phyloP scores from a whole-genome alignment of 768 basidiomycete genomes.

The Pleurotus tuoliensis region DNA sequence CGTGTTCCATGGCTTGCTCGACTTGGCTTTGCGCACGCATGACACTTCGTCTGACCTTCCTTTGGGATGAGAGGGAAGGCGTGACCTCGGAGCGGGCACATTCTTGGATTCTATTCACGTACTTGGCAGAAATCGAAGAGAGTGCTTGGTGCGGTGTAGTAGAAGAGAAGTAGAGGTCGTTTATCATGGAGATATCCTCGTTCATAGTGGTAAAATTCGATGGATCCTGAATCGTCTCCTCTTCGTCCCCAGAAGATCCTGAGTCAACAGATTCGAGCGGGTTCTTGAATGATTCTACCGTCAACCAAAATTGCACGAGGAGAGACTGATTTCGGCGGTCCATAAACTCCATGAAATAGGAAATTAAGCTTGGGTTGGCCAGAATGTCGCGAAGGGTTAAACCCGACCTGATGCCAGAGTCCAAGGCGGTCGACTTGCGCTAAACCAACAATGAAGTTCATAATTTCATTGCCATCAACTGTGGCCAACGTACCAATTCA shows the following conservation, averaged over 20 bases:
- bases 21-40: constrained; percentile 83
- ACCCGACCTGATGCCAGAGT: constrained; percentile 40
- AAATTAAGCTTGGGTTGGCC: constrained; percentile 83
- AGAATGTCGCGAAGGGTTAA: constrained; percentile 76
- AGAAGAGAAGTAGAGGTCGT: constrained; percentile 80
- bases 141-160: constrained; percentile 55
- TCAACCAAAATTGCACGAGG: constrained; percentile 95
- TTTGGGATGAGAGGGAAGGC: constrained; percentile 38
- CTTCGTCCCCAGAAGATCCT: constrained; percentile 59
- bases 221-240: constrained; percentile 49
- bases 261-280: constrained; percentile 84
- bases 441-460: constrained; percentile 28
- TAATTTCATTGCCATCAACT: neutral
- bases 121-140: constrained; percentile 61
- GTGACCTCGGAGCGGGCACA: constrained; percentile 54
- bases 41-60: constrained; percentile 71
- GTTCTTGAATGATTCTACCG: constrained; percentile 96
- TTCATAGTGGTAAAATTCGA: constrained; percentile 58
- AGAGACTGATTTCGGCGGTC: constrained; percentile 81
- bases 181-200: constrained; percentile 88
- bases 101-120: constrained; percentile 63
- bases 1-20: constrained; percentile 85
- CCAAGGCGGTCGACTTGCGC: constrained; percentile 30
- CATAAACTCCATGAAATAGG: constrained; percentile 99
- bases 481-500: constrained; percentile 44